These are phyloP conservation scores for Cordyceps sp. DNA, from an alignment of 2,329 filamentous ascomycete species.

Conservation along the genomic window DNA sequence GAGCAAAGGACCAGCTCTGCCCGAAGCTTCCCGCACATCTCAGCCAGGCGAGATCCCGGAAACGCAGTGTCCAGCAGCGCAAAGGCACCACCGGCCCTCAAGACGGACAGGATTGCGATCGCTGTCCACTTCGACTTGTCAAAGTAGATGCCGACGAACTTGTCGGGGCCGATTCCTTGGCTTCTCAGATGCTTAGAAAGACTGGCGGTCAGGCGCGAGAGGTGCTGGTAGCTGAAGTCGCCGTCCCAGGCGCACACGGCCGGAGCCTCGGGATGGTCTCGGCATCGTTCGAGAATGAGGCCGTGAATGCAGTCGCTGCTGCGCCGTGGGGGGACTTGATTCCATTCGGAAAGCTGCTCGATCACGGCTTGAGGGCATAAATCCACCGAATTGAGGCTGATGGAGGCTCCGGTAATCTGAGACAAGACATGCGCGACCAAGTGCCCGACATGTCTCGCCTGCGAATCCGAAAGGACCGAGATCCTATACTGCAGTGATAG, in stretches of 20 bases:
- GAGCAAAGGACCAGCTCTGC: neutral
- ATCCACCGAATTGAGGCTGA: neutral
- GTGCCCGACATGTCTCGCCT: neutral
- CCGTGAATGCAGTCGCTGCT: conserved; percentile 8
- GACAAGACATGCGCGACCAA: neutral
- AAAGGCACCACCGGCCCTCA: conserved; percentile 17
- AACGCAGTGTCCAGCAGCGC: conserved; percentile 11
- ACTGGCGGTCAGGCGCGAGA: conserved; percentile 8
- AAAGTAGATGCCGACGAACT: conserved; percentile 13
- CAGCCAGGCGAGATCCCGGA: neutral
- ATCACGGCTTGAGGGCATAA: neutral
- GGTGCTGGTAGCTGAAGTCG: conserved; percentile 11
- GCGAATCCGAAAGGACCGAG: neutral
- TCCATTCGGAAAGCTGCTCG: neutral
- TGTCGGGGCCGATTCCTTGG: conserved; percentile 9
- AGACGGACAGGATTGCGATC: conserved; percentile 13
- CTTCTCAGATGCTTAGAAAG: conserved; percentile 7
- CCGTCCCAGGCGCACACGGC: conserved; percentile 16
- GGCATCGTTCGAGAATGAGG: conserved; percentile 9
- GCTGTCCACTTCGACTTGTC: conserved; percentile 15
- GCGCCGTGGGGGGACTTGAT: neutral
- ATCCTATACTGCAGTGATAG: neutral
- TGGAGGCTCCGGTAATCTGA: neutral
- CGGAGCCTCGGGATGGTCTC: conserved; percentile 7
- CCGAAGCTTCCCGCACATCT: conserved; percentile 3